Evolutionary conservation across 805 yeast genomes (phyloP), one percentile per base, ranked within the genome.

Genomic region (Debaryomyces prosopidis): DNA sequence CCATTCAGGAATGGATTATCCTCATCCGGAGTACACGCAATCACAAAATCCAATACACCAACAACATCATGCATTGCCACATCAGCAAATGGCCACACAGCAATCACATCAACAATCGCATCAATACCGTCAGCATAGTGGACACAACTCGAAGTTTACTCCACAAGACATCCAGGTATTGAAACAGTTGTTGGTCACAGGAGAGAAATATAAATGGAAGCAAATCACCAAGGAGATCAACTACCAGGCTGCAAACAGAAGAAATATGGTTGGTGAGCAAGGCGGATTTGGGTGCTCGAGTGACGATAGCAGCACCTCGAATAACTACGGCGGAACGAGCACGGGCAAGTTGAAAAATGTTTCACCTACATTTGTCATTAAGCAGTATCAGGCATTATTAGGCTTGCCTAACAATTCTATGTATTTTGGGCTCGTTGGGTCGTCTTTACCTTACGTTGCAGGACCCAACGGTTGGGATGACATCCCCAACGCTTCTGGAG

Each of bases 181-280:
- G 45, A 66, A 69, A 46, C 76, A 74, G 38, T 58, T 81, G 38
- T 65, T 81, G 42, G 71, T 69, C 17, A 65, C 72, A 3, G 85
- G 81, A 3, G 86, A 81, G 51, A 70, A 77, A 45, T 75, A 76
- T 52, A 81, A 81, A 54, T 81, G 86, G 86, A 76, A 77, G 55
- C 80, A 71, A 54, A 72, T 81, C 51, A 77, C 85, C 41, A 74
- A 58, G 40, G 66, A 62, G 41, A 62, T 63, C 30, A 63, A 63
- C 38, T 33, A 42, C 14, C 41, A 43, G 16, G 56, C 58, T 0
- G 48, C 58, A 5, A 38, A 43, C 17, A 52, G 51, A 39, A 39
- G 44, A 20, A 48, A 52, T 12, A n/a, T 30, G 33, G 16, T 30
- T 11, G 6, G 16, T 14, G 47, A 44, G 4, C 40, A 39, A 14